Evolutionary conservation across 2,329 filamentous ascomycete species (phyloP), one percentile per base, ranked within the genome.

Genomic region (Xylaria hypoxylon): DNA sequence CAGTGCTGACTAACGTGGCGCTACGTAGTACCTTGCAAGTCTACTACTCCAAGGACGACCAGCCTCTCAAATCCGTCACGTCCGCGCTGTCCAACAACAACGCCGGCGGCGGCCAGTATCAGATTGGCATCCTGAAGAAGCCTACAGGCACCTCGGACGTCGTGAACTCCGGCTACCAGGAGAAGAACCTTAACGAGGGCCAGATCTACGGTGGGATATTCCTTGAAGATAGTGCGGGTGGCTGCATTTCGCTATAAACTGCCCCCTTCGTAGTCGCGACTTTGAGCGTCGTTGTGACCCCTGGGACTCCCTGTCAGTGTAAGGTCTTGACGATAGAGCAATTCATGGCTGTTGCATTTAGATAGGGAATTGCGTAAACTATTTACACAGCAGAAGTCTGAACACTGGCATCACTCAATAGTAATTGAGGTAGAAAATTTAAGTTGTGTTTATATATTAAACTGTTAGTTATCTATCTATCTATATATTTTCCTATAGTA

Each of bases 121-220:
- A 89, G 76, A 80, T 89, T 35, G 86, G 87, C 53, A 81, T 89
- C 22, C 77, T 89, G 65, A 89, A 88, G 83, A 88, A 84, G 75
- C 82, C 81, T 1, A 84, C 81, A 0, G 87, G 82, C 71, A 86
- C 73, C 74, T 81, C 68, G 71, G 83, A 86, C 64, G 82, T 85
- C 13, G 82, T 83, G 53, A 84, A 84, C 73, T 74, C 80, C 38
- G 84, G 84, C 3, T 85, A 79, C 68, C 84, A 86, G 72, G 78
- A 81, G 71, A 78, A 72, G 19, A 79, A 79, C 8, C 76, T 85
- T 31, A 76, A 83, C 64, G 84, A 86, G 68, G 84, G 84, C 0
- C 77, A 83, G 68, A 82, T 84, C 26, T 86, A 84, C 69, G 83
- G 84, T 8, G 82, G 83, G 2, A 74, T 86, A 31, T 86, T 86